Evolutionary conservation across 2,329 filamentous ascomycete species (phyloP), one percentile per base, ranked within the genome.

Genomic region (Celoporthe dispersa): DNA sequence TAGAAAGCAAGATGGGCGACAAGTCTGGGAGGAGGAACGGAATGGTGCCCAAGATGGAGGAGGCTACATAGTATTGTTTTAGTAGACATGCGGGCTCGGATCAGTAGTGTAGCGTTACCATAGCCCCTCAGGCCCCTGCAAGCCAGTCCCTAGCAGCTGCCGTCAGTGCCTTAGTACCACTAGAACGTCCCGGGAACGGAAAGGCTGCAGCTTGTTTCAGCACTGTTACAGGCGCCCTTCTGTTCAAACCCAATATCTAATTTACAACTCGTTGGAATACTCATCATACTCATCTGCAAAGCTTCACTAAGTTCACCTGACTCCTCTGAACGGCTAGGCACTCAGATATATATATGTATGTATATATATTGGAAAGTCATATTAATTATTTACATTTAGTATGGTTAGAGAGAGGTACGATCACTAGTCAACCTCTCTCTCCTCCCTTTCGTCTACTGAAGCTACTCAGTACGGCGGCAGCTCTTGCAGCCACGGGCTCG

Each of bases 401-500:
- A 28, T 28, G n/a, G n/a, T n/a, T n/a, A n/a, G 9, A 55, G 12
- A 28, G n/a, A 25, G n/a, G 48, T 28, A 55, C n/a, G 12, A 55
- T 28, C 11, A 55, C 48, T 28, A 16, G 12, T 51, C 48, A 55
- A 55, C 12, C 3, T 25, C n/a, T 28, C 11, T 28, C n/a, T 28
- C n/a, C 9, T 28, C n/a, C 9, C 51, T 14, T 55, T 28, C 7
- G 6, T 28, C 9, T 33, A 33, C 53, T 55, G 25, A 57, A 57
- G 28, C 44, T 35, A 2, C n/a, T 22, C 33, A 67, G 11, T 67
- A 67, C 37, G 66, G 66, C 16, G 66, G 57, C 55, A 71, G n/a
- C 55, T 71, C 73, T 66, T 75, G 70, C 44, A 84, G 67, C 72
- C 82, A 82, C 33, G 79, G 73, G 51, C 81, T 80, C 28, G 77